Conservation (phyloP, 805 yeast genomes). For the Starmerella gropengiesseri region DNA sequence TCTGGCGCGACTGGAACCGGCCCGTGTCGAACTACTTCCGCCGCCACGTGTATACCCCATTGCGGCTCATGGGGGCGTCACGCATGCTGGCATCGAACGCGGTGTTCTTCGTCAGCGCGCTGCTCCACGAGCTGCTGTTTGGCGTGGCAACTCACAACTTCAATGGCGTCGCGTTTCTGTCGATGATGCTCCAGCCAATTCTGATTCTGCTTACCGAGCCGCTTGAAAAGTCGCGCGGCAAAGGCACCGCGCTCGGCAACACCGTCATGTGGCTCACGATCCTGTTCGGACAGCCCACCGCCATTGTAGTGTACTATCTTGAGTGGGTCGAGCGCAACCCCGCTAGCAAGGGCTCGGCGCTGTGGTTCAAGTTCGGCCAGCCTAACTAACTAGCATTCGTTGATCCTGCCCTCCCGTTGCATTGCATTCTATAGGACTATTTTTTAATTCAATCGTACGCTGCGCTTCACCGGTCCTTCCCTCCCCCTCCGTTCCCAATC, state of each 20-base stretch:
- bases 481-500: no score
- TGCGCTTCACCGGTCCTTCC: no score
- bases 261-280: conserved; percentile 39
- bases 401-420: neutral
- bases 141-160: conserved; percentile 40
- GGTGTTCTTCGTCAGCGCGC: conserved; percentile 36
- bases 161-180: conserved; percentile 37
- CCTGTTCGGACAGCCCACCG: conserved; percentile 38
- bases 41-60: conserved; percentile 36
- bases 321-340: conserved; percentile 31
- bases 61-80: conserved; percentile 30
- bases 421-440: neutral
- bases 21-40: conserved; percentile 36
- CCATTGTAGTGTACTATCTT: conserved; percentile 35
- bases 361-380: conserved; percentile 7
- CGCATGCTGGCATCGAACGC: conserved; percentile 28
- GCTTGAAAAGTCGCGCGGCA: conserved; percentile 34
- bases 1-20: conserved; percentile 40
- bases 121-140: conserved; percentile 38
- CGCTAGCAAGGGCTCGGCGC: conserved; percentile 9
- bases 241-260: conserved; percentile 36
- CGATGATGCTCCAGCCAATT: conserved; percentile 38
- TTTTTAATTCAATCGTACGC: no score
- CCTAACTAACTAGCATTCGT: neutral
- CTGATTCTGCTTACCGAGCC: conserved; percentile 35